Evolutionary conservation across 2,329 filamentous ascomycete genomes (phyloP).

Genomic region (Colletotrichum destructivum): DNA sequence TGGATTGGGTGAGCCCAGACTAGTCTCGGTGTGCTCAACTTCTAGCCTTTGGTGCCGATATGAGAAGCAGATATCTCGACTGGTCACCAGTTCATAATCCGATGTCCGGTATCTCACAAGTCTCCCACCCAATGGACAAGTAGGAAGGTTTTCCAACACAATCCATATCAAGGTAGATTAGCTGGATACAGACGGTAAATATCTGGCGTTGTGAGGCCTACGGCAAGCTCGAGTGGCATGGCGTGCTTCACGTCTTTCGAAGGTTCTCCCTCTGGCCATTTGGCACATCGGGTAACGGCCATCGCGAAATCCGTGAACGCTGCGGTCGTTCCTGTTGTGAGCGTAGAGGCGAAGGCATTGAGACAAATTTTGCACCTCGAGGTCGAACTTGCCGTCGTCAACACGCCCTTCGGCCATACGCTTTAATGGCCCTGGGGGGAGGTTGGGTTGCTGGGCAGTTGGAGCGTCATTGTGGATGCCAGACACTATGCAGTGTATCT

Average conservation of each 20-base stretch:
- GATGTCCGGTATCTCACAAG: conserved; percentile 62
- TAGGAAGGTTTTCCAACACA: conserved; percentile 57
- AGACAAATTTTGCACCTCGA: conserved; percentile 44
- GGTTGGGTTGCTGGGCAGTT: neutral
- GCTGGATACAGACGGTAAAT: neutral
- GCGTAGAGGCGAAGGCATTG: conserved; percentile 55
- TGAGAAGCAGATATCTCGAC: neutral
- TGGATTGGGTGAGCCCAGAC: conserved; percentile 23
- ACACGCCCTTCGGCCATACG: neutral
- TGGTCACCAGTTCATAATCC: conserved; percentile 64
- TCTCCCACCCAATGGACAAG: conserved; percentile 56
- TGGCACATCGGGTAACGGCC: conserved; percentile 61
- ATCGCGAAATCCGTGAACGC: conserved; percentile 61
- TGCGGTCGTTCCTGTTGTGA: conserved; percentile 58
- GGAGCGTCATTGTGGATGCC: neutral
- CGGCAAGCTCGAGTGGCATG: conserved; percentile 61
- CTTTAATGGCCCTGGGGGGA: neutral
- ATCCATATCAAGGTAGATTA: neutral
- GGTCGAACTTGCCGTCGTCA: conserved; percentile 37
- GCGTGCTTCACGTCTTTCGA: conserved; percentile 62
- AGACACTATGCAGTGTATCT: conserved; percentile 5
- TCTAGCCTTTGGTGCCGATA: conserved; percentile 42
- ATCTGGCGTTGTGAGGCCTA: conserved; percentile 42
- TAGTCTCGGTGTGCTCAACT: conserved; percentile 68
- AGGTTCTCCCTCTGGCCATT: conserved; percentile 63